Conservation (phyloP, 805 yeast species). For the Cyberlindnera mississippiensis region DNA sequence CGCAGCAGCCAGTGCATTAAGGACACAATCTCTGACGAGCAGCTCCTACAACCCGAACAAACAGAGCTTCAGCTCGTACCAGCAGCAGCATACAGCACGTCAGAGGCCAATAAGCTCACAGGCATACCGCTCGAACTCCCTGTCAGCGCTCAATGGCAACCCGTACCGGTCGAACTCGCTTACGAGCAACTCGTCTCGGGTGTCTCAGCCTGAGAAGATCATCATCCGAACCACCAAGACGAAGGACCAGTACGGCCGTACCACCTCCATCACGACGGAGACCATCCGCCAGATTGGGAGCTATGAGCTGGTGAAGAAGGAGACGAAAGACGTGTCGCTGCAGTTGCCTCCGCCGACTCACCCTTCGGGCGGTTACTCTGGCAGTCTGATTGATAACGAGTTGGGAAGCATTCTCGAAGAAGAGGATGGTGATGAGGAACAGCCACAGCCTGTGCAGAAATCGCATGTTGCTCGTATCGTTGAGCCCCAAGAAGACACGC, state of each 20-base stretch:
- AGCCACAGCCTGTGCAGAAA: neutral
- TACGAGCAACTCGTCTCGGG: conserved; percentile 3
- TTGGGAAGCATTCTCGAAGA: conserved; percentile 30
- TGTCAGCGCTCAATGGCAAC: conserved; percentile 7
- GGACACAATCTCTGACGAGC: conserved; percentile 24
- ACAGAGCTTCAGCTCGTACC: neutral
- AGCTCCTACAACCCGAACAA: conserved; percentile 11
- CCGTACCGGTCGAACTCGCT: conserved; percentile 7
- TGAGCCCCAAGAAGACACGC: neutral
- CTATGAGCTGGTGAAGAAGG: conserved; percentile 44
- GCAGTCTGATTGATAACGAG: conserved; percentile 27
- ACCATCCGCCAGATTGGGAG: conserved; percentile 48
- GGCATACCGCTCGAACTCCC: conserved; percentile 11
- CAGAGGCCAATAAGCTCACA: conserved; percentile 7
- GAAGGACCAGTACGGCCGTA: conserved; percentile 47
- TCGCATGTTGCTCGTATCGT: neutral
- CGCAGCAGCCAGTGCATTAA: conserved; percentile 21
- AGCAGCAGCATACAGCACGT: neutral
- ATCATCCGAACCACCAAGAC: conserved; percentile 49
- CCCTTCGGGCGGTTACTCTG: conserved; percentile 24
- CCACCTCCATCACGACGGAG: conserved; percentile 51
- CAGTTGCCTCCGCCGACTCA: conserved; percentile 25
- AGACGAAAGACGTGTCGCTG: conserved; percentile 31
- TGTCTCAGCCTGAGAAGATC: conserved; percentile 18
- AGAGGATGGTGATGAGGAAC: conserved; percentile 7